Percentiles rank a stretch among this genome's conserved stretches.
These are phyloP conservation scores for Candida saitoana DNA, from an alignment of 805 yeast species.

Conservation along the genomic window DNA sequence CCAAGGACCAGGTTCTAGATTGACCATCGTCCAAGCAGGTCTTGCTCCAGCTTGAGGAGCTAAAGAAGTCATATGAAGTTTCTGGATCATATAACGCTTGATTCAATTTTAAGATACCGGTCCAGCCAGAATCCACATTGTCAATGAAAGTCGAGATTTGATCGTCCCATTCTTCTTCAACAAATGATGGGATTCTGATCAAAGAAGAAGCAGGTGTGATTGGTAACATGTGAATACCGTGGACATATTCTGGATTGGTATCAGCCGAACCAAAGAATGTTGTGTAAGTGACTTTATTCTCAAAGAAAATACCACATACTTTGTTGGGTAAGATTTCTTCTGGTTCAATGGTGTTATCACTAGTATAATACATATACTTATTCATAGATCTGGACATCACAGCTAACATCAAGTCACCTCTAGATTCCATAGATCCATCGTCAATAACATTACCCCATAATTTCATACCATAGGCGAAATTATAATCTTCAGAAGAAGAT, in stretches of 20 bases:
- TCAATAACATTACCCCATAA: slow-evolving; percentile 62
- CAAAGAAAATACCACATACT: slow-evolving; percentile 70
- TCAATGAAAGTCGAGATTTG: slow-evolving; percentile 43
- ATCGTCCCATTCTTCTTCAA: slow-evolving; percentile 58
- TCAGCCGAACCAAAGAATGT: slow-evolving; percentile 61
- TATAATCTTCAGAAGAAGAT: slow-evolving; percentile 70
- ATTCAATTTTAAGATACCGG: slow-evolving; percentile 68
- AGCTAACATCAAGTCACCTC: slow-evolving; percentile 61
- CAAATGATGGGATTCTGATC: slow-evolving; percentile 51
- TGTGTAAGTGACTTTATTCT: slow-evolving; percentile 67
- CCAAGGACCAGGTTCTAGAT: slow-evolving; percentile 60
- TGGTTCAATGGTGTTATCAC: slow-evolving; percentile 55
- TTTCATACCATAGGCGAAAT: slow-evolving; percentile 64
- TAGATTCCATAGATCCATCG: slow-evolving; percentile 50
- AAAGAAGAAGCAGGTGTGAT: slow-evolving; percentile 65
- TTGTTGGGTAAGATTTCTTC: slow-evolving; percentile 50
- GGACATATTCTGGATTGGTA: slow-evolving; percentile 52
- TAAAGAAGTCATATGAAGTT: slow-evolving; percentile 58
- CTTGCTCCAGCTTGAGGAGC: slow-evolving; percentile 17
- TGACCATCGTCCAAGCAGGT: slow-evolving; percentile 56
- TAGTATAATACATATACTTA: slow-evolving; percentile 48
- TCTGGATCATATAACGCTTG: slow-evolving; percentile 70
- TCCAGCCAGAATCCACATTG: slow-evolving; percentile 60
- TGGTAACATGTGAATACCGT: slow-evolving; percentile 76
- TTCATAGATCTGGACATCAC: slow-evolving; percentile 52